Percentiles rank a stretch among this genome's conserved stretches.
Evolutionary conservation across 768 basidiomycete species (phyloP).

Genomic region (Calocybe gangraenosa): DNA sequence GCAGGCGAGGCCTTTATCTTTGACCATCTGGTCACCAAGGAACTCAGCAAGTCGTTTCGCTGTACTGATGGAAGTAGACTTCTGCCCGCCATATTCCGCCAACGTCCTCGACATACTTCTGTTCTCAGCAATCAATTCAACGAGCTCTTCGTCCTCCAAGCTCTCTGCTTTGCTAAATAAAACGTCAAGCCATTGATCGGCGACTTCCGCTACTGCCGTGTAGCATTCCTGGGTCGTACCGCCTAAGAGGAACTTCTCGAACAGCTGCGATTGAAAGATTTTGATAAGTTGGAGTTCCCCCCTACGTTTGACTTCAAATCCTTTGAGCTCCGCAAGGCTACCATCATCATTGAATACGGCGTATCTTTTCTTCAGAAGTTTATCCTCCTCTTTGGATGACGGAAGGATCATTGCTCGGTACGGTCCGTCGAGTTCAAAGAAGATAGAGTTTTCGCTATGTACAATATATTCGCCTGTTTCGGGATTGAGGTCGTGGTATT

Average conservation of each 20-base stretch:
- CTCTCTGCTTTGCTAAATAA: conserved; percentile 84
- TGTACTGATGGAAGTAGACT: conserved; percentile 97
- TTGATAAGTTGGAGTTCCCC: conserved; percentile 99
- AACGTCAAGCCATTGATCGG: conserved; percentile 96
- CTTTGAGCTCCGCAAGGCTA: conserved; percentile 95
- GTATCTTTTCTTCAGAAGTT: conserved; percentile 96
- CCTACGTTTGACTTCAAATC: conserved; percentile 97
- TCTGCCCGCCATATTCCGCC: conserved; percentile 93
- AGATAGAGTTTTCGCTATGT: conserved; percentile 96
- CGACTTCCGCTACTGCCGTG: conserved; percentile 86
- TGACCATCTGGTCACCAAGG: conserved; percentile 97
- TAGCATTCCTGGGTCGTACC: conserved; percentile 95
- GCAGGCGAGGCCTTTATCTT: conserved; percentile 98
- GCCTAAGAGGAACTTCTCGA: conserved; percentile 95
- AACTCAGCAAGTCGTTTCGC: conserved; percentile 95
- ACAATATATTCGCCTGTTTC: conserved; percentile 81
- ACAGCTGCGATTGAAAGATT: conserved; percentile 97
- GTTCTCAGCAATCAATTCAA: conserved; percentile 98
- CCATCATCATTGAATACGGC: conserved; percentile 99
- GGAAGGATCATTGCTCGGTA: conserved; percentile 99
- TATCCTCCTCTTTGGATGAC: conserved; percentile 98
- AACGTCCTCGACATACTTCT: conserved; percentile 96
- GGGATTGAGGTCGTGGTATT: conserved; percentile 90
- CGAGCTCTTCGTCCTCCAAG: conserved; percentile 85
- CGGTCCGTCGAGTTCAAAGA: conserved; percentile 98